Base-by-base conservation (phyloP, 2,329 filamentous ascomycete species). In the Bipolaris victoriae region DNA sequence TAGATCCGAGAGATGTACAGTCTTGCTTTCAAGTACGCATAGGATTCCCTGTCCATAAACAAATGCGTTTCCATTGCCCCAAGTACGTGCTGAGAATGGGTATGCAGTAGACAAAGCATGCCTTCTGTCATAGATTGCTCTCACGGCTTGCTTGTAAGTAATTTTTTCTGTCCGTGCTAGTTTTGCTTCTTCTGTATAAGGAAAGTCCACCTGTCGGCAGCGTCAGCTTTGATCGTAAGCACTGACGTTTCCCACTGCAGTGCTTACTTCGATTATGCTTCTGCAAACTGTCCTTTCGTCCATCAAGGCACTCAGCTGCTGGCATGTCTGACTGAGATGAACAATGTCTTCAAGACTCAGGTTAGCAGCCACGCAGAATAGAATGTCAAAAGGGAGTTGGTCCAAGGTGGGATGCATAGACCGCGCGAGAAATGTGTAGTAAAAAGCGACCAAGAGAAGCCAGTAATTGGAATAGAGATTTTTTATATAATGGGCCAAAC, bases 11-110 rank as follows among this genome's bases (percentile, higher is more conserved):
- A 91, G 72, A 3, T 84, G 83, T 24, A 92, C 79, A 36, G 74
- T 77, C 45, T 77, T 75, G 49, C 81, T 79, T 39, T 80, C 70
- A 10, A 84, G 81, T 68, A 91, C 89, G 64, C 88, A 90, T 15
- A 92, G 76, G 10, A 85, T 80, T 5, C 89, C 88, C 55, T 86
- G 81, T 16, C 80, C 78, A 69, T 89, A 91, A 1, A 87, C 72
- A 72, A 88, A 91, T 3, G 81, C 79, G 22, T 86, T 82, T 3
- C 83, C 87, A 50, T 85, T 78, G 3, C 83, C 88, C 31, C 91
- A 69, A 0, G 87, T 77, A 2, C 82, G 83, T 15, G 84, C 83
- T 0, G 84, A 81, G 68, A 86, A 91, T 0, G 90, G 90, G 31
- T 80, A 76, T 5, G 86, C 87, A 20, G 80, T 81, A 3, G 86